Conservation (phyloP, 2,329 filamentous ascomycete genomes). For the Arthroderma sp. region DNA sequence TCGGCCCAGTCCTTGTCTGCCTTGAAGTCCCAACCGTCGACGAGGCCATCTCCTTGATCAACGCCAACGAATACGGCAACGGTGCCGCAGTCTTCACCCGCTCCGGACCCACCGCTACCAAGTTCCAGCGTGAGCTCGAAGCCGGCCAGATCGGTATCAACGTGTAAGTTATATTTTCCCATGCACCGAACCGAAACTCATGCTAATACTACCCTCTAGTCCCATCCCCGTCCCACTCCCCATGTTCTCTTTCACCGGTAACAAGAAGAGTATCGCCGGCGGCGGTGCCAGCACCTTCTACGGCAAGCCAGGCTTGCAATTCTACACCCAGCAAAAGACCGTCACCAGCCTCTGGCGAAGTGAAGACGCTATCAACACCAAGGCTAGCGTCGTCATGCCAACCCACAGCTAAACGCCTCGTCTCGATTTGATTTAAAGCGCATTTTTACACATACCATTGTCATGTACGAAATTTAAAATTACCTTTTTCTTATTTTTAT, state of each 20-base stretch:
- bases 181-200: background rate
- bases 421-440: too few species aligned
- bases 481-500: too few species aligned
- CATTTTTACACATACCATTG: too few species aligned
- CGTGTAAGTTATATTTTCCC: conserved; percentile 24
- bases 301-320: conserved; percentile 78
- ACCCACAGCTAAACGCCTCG: conserved; percentile 33
- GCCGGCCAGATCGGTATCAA: conserved; percentile 56
- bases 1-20: conserved; percentile 53
- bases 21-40: conserved; percentile 47
- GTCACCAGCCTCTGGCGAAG: conserved; percentile 84
- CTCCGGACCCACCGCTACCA: conserved; percentile 46
- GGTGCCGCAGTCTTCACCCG: conserved; percentile 53
- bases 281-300: conserved; percentile 92
- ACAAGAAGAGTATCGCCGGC: conserved; percentile 84
- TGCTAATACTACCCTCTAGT: conserved; percentile 1
- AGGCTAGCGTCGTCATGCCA: conserved; percentile 84
- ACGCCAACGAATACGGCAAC: conserved; percentile 55
- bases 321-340: conserved; percentile 96
- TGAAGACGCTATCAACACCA: conserved; percentile 70
- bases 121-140: conserved; percentile 53
- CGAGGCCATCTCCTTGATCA: conserved; percentile 51
- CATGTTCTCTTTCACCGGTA: conserved; percentile 53
- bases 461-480: too few species aligned
- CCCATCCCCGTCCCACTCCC: conserved; percentile 50